phyloP scores from a whole-genome alignment of 371 early-diverging fungal genomes.

The Rhizopus microsporus region DNA sequence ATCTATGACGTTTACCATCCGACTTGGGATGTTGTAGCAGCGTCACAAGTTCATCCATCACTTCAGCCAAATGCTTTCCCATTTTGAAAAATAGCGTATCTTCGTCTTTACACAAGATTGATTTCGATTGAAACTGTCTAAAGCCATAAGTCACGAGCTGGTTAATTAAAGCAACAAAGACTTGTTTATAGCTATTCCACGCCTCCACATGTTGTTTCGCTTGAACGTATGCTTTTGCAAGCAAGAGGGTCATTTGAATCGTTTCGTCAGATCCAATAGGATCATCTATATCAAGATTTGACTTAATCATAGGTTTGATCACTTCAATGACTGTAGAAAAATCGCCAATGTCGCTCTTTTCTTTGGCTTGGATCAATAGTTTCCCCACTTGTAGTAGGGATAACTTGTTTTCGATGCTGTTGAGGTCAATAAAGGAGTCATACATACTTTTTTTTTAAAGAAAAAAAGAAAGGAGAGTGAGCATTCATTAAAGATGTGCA shows the following conservation, averaged over 20 bases:
- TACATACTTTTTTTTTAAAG: constrained; percentile 30
- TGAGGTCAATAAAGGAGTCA: constrained; percentile 34
- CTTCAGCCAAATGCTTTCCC: constrained; percentile 19
- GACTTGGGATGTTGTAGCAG: constrained; percentile 6
- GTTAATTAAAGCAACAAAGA: constrained; percentile 21
- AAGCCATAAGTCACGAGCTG: constrained; percentile 34
- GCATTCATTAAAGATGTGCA: not conserved
- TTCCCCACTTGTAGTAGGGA: constrained; percentile 26
- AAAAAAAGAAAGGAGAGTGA: not conserved
- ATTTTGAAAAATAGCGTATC: constrained; percentile 31
- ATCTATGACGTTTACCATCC: constrained; percentile 2
- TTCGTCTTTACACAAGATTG: constrained; percentile 21
- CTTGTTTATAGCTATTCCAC: constrained; percentile 34
- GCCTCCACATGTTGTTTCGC: constrained; percentile 24
- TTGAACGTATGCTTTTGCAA: constrained; percentile 33
- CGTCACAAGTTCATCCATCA: constrained; percentile 10
- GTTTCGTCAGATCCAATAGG: constrained; percentile 29
- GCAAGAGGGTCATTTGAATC: constrained; percentile 17
- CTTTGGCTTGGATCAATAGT: constrained; percentile 40
- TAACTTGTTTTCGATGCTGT: constrained; percentile 35
- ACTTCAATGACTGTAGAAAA: constrained; percentile 44
- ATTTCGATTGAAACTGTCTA: constrained; percentile 5
- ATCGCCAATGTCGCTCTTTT: constrained; percentile 42
- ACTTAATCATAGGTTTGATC: constrained; percentile 14
- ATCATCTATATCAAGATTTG: not conserved